Evolutionary conservation across 2,329 filamentous ascomycete genomes (phyloP), one percentile per base, ranked within the genome.

Genomic region (Lecanosticta acicola): DNA sequence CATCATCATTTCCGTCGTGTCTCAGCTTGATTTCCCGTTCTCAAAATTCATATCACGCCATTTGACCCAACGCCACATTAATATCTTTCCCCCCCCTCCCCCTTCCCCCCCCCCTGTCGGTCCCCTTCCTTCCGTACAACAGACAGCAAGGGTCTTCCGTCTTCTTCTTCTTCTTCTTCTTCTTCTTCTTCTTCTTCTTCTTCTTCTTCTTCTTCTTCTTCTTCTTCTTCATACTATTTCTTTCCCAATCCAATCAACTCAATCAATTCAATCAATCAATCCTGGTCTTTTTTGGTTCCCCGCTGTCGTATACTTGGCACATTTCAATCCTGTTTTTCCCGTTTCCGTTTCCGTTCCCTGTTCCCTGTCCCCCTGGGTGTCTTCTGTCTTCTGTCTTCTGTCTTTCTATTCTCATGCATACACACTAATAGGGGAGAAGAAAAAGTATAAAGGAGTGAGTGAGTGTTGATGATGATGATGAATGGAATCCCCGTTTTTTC

Each of bases 151-250:
- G n/a, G n/a, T 35, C 16, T 33, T 44, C 33, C 35, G 9, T 34
- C 36, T 20, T 43, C 29, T n/a, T 21, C 21, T n/a, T n/a, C 37
- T 24, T 39, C 17, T 21, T 34, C 29, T 10, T 39, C 18, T 39
- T 36, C 24, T 46, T 39, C 48, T 46, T 36, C 17, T 29, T 45
- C 44, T 36, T 43, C 45, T 46, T 39, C 41, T 37, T 13, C 13
- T 41, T n/a, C 36, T 34, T 18, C 21, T 41, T n/a, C 35, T 21
- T 14, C n/a, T 35, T 24, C 29, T 20, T 43, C 44, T 41, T 33
- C 18, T 34, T 34, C 33, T 18, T 42, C 17, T 20, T 34, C 39
- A 42, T 32, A 42, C 20, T 43, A 19, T 34, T 21, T 43, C 3
- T 29, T 14, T n/a, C 16, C 21, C n/a, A n/a, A n/a, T n/a, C n/a